A percentile compares a stretch with the other conserved stretches of the same genome.
These are phyloP conservation scores for Scorias spongiosa DNA, from an alignment of 2,329 filamentous ascomycete genomes.

Conservation along the genomic window DNA sequence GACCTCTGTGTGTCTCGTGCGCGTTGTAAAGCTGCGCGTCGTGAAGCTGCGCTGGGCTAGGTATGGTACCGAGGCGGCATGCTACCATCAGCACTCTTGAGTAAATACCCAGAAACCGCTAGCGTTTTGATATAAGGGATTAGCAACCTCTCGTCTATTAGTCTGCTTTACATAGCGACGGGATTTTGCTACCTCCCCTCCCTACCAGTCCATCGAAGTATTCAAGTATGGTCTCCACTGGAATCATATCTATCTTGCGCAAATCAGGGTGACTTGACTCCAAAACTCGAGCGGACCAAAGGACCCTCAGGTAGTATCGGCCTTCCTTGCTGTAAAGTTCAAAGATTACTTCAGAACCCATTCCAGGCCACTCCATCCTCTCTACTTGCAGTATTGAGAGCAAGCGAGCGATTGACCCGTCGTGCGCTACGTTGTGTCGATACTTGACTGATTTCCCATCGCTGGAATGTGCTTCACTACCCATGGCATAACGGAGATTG, in stretches of 20 bases:
- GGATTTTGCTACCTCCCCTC: slow-evolving; percentile 26
- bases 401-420: slow-evolving; percentile 54
- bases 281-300: slow-evolving; percentile 55
- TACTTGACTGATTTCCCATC: slow-evolving; percentile 37
- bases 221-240: slow-evolving; percentile 44
- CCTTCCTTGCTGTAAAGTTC: slow-evolving; percentile 46
- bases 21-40: too few relatives aligned
- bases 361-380: slow-evolving; percentile 70
- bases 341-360: slow-evolving; percentile 66
- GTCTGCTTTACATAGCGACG: slow-evolving; percentile 14
- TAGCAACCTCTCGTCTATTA: too few relatives aligned
- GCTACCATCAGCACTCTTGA: too few relatives aligned
- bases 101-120: too few relatives aligned
- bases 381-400: slow-evolving; percentile 58
- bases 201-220: slow-evolving; percentile 64
- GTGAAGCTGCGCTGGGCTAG: too few relatives aligned
- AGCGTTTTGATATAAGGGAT: too few relatives aligned
- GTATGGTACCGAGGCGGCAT: too few relatives aligned
- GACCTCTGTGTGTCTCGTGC: too few relatives aligned
- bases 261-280: slow-evolving; percentile 52
- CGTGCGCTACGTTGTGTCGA: slow-evolving; percentile 66
- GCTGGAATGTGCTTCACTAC: slow-evolving; percentile 14
- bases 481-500: slow-evolving; percentile 41
- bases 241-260: slow-evolving; percentile 57
- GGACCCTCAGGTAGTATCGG: slow-evolving; percentile 44